Evolutionary conservation across 495 filamentous ascomycete genomes (phyloP).

Genomic region (Chlorociboria aeruginascens): DNA sequence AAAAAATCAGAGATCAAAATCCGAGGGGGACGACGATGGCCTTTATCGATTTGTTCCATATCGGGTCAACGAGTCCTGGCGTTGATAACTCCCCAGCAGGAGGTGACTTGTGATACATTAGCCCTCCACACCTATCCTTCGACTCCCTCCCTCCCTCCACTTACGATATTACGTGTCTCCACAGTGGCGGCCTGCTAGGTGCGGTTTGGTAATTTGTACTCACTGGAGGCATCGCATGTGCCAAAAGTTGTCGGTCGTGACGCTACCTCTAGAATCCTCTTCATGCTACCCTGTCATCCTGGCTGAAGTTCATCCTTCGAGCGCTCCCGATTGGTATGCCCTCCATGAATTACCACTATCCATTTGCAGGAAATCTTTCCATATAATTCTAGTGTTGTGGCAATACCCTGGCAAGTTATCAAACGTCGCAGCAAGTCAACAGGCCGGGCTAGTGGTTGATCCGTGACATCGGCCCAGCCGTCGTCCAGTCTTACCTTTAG

Average conservation of each 20-base stretch:
- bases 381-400: slow-evolving; percentile 6
- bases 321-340: slow-evolving; percentile 1
- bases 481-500: background rate
- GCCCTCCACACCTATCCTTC: slow-evolving; percentile 18
- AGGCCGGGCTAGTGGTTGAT: background rate
- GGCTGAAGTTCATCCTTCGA: background rate
- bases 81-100: slow-evolving; percentile 13
- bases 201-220: slow-evolving; percentile 12
- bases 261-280: background rate
- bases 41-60: slow-evolving; percentile 10
- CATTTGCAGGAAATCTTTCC: slow-evolving; percentile 21
- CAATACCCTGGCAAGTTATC: slow-evolving; percentile 1
- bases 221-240: slow-evolving; percentile 2
- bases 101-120: slow-evolving; percentile 5
- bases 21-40: background rate
- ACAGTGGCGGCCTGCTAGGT: slow-evolving; percentile 10
- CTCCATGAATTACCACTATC: slow-evolving; percentile 8
- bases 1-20: background rate
- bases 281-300: background rate
- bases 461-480: slow-evolving; percentile 1
- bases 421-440: background rate
- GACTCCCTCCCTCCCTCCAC: slow-evolving; percentile 16
- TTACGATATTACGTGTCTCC: slow-evolving; percentile 14
- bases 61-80: slow-evolving; percentile 18
- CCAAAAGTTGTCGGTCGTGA: slow-evolving; percentile 5